Evolutionary conservation across 2,329 filamentous ascomycete species (phyloP), one percentile per base, ranked within the genome.

Genomic region (Penicillium digitatum): DNA sequence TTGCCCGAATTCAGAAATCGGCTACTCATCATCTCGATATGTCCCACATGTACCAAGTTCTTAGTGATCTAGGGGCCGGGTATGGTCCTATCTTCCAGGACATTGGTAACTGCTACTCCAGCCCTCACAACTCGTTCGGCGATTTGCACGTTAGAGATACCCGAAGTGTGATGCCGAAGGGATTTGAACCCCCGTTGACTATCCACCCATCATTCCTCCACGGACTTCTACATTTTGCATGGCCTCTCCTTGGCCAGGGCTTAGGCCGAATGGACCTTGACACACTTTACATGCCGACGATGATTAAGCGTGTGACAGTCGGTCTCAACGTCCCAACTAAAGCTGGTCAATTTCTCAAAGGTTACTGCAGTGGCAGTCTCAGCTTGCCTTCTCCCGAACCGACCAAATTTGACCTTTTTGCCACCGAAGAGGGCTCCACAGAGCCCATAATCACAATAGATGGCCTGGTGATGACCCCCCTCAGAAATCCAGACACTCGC

Each of bases 21-120:
- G 55, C 60, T 24, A 61, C 54, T 12, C 57, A 63, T 43, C 56
- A 66, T 11, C 65, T 79, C 16, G 62, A 71, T 11, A 58, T 68
- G 31, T 53, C 64, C 5, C 63, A 69, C 31, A 71, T 84, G 60
- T 84, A 84, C 52, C 70, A 78, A 2, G 62, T 67, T 14, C 72
- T 84, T 9, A 63, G 72, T 1, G 71, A 76, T 5, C 66, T 78
- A 18, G 81, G 81, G 0, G 78, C 80, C 0, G 68, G 71, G 1
- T 83, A 83, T 57, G 81, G 81, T 0, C 67, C 75, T 1, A 74
- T 73, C 0, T 84, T 84, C 69, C 79, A 81, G 62, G 77, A 79
- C 3, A 60, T 84, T 10, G 69, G 71, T 40, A 75, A 78, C 51
- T 80, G 77, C 61, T 72, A 70, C 22, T 76, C 78, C 5, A 74